A percentile compares a stretch with the other conserved stretches of the same genome.
phyloP scores from a whole-genome alignment of 2,329 filamentous ascomycete genomes.

The Sporothrix pseudoabietina region DNA sequence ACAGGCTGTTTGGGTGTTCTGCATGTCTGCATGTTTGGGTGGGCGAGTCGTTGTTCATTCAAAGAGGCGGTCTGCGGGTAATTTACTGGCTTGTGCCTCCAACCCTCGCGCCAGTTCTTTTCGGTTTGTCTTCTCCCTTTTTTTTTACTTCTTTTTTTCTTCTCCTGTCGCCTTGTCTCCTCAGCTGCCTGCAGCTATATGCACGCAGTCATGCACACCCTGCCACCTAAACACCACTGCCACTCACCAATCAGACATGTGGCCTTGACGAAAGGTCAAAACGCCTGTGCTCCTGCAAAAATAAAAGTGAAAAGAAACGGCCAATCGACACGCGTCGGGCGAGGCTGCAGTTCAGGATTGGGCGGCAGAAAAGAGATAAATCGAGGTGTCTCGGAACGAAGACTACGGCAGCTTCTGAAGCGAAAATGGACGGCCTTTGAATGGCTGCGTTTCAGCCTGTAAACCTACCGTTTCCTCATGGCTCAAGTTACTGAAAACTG shows the following conservation, averaged over 20 bases:
- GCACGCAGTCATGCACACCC: slow-evolving; percentile 23
- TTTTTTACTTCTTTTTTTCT: background rate
- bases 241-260: slow-evolving; percentile 6
- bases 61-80: slow-evolving; percentile 23
- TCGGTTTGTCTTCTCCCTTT: background rate
- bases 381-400: background rate
- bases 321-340: slow-evolving; percentile 23
- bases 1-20: slow-evolving; percentile 11
- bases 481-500: background rate
- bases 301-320: background rate
- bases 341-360: slow-evolving; percentile 10
- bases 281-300: background rate
- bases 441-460: background rate
- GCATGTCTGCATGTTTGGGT: slow-evolving; percentile 6
- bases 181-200: slow-evolving; percentile 28
- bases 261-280: slow-evolving; percentile 1
- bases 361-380: background rate
- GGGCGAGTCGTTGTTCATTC: background rate
- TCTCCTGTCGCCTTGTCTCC: background rate
- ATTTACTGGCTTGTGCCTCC: background rate
- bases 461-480: background rate
- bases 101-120: background rate
- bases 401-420: background rate
- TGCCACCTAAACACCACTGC: background rate
- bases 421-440: background rate